Evolutionary conservation across 1,284 basidiomycete genomes (phyloP).

Genomic region (Erythrobasidium hasegawianum): DNA sequence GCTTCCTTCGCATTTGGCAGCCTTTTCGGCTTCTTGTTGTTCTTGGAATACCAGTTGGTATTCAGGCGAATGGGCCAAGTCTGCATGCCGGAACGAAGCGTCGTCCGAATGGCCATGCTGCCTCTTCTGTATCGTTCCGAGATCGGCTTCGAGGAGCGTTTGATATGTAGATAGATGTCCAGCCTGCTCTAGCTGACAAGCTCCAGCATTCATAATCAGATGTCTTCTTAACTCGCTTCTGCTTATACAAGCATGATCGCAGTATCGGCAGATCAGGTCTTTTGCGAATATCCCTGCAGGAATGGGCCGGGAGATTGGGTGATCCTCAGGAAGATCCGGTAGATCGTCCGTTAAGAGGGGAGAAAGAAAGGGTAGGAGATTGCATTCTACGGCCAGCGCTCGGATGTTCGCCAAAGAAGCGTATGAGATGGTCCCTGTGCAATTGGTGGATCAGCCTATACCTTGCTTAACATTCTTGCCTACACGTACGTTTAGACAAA

Average conservation of each 20-base stretch:
- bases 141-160: background rate
- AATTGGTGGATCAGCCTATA: background rate
- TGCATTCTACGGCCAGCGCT: background rate
- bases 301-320: background rate
- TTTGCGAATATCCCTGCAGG: background rate
- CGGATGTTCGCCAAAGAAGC: background rate
- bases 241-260: background rate
- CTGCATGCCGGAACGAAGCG: too few species aligned
- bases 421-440: too few species aligned
- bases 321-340: constrained; percentile 10
- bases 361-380: background rate
- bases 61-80: background rate
- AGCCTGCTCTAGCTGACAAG: constrained; percentile 18
- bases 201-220: background rate
- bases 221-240: background rate
- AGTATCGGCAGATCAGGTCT: constrained; percentile 8
- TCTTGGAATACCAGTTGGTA: background rate
- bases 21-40: background rate
- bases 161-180: background rate
- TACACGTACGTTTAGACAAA: background rate
- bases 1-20: background rate
- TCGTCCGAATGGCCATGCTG: background rate
- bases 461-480: too few species aligned
- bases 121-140: background rate
- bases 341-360: constrained; percentile 1